Evolutionary conservation across 768 basidiomycete species (phyloP), one percentile per base, ranked within the genome.

Genomic region (Rhodosporidiobolus odoratus): DNA sequence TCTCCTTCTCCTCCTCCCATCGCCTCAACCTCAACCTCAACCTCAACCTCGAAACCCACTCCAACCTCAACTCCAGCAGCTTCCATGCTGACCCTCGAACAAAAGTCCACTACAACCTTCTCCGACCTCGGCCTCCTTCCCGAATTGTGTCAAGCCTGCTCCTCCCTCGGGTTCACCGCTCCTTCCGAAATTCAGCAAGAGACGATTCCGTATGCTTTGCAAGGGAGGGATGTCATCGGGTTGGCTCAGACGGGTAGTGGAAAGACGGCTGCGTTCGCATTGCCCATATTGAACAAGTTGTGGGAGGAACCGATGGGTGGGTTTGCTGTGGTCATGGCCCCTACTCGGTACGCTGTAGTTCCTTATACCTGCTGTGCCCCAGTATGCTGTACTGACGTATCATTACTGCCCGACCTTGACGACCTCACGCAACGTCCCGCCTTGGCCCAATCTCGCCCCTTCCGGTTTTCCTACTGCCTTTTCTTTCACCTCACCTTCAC

Each of bases 241-340:
- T 89, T 99, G n/a, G 96, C 96, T 40, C 88, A 91, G 74, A 99
- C 96, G 16, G 96, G 96, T 38, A 92, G 91, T 19, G 96, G 95
- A 75, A 98, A 99, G 83, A 98, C 96, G 0, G 95, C 93, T 23
- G 94, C 96, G 30, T 98, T 98, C 80, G 92, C 91, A 34, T 82
- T 98, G 9, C 96, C 96, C 3, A 95, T 99, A 68, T 82, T 99
- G 43, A 96, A 99, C 80, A 91, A 91, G 75, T 81, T 98, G 79
- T 98, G 93, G 93, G 90, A 93, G 58, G 90, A 94, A 38, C 96
- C 96, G 56, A 89, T 89, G 77, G 90, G 92, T 30, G 84, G 95
- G 48, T 99, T 93, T 78, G 92, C 92, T 21, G 89, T 91, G 77
- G 87, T 98, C 23, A 84, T 99, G 47, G 93, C 95, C 23, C 96